Base-by-base conservation (phyloP, 2,329 filamentous ascomycete genomes). In the Erysiphe neolycopersici region DNA sequence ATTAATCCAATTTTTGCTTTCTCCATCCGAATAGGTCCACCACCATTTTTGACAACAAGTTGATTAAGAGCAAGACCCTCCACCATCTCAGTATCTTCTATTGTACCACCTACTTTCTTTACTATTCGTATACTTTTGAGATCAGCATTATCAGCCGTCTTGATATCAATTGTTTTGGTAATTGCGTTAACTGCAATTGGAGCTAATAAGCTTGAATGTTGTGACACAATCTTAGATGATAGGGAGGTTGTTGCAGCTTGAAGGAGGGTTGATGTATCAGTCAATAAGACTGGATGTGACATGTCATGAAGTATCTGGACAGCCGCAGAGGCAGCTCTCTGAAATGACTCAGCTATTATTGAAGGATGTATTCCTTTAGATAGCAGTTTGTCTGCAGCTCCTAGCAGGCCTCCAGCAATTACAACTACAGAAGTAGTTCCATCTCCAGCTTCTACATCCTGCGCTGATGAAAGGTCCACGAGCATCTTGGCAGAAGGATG, bases 401-500 rank as follows among this genome's bases (percentile, higher is more conserved):
- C 87, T 40, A 98, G 71, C 54, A 98, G 68, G 64, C 83, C 92
- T 58, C 89, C 91, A 54, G 83, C 89, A 62, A 98, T 93, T 52
- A 98, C 89, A 29, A 98, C 89, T 22, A 98, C 89, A 3, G 87
- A 95, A 32, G 89, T 98, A 45, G 89, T 98, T 56, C 89, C 91
- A 61, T 98, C 89, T 64, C 89, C 89, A 49, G 89, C 89, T 62
- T 98, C 89, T 48, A 98, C 84, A 66, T 98, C 89, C 62, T 98
- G 89, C 51, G 89, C 89, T 52, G 89, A 82, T 55, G 87, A 91
- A 49, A 98, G 72, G 61, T 98, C 85, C 56, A 98, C 89, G 52
- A 98, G 70, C 89, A 98, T 98, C 67, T 93, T 94, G 43, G 89
- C 89, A 41, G 91, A 92, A n/a, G 89, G 89, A 60, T 98, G 89